Evolutionary conservation across 2,329 filamentous ascomycete species (phyloP).

Genomic region (Clarireedia sp.): DNA sequence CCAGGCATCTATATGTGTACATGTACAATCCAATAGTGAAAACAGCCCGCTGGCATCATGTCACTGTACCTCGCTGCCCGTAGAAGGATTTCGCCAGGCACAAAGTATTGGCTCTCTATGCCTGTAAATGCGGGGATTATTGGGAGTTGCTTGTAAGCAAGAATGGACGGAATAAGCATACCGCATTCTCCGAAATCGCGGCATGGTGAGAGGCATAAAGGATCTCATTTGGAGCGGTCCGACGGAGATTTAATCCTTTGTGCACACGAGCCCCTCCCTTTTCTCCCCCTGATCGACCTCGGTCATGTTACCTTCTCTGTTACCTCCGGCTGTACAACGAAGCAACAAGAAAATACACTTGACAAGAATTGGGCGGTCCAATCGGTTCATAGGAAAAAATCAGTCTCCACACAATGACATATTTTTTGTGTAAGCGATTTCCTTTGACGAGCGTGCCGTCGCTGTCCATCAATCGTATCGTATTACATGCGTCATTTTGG

Average conservation of each 20-base stretch:
- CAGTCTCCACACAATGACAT: too few relatives aligned
- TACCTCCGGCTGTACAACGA: neutral
- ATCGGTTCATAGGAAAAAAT: neutral
- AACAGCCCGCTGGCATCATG: neutral
- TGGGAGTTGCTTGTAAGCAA: neutral
- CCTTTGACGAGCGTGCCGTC: too few relatives aligned
- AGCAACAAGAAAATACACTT: neutral
- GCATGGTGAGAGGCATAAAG: slow-evolving; percentile 14
- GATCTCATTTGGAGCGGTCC: slow-evolving; percentile 19
- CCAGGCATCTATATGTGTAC: neutral
- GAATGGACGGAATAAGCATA: neutral
- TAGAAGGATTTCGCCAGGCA: neutral
- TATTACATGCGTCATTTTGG: too few relatives aligned
- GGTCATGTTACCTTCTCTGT: neutral
- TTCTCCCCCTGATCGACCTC: slow-evolving; percentile 7
- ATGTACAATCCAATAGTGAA: neutral
- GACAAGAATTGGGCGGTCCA: neutral
- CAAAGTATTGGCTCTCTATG: neutral
- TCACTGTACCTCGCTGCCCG: neutral
- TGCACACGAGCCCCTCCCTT: slow-evolving; percentile 17
- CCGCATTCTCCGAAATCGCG: neutral
- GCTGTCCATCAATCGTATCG: too few relatives aligned
- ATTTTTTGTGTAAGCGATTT: too few relatives aligned
- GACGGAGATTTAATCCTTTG: slow-evolving; percentile 20
- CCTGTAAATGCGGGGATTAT: slow-evolving; percentile 1